A percentile compares a stretch with the other conserved stretches of the same genome.
Evolutionary conservation across 2,329 filamentous ascomycete genomes (phyloP).

Genomic region (Colletotrichum sidae): DNA sequence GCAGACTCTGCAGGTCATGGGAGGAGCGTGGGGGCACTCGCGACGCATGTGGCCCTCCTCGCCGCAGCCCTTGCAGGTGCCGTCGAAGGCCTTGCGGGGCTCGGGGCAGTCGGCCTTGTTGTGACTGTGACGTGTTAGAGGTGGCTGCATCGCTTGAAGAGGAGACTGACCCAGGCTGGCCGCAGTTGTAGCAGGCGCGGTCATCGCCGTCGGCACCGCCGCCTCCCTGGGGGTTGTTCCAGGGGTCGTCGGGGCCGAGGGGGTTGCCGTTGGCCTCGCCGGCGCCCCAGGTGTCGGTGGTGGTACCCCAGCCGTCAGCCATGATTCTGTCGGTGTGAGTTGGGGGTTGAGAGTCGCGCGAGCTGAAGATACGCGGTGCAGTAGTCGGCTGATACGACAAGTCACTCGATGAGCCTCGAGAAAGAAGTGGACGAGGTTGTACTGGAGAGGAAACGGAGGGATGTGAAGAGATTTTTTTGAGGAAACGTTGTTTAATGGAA

Average conservation of each 20-base stretch:
- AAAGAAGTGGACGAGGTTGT: too few relatives aligned
- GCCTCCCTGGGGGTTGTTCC: constrained; percentile 28
- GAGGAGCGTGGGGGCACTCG: constrained; percentile 72
- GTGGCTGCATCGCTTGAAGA: constrained; percentile 39
- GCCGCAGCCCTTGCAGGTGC: constrained; percentile 59
- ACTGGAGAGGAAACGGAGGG: too few relatives aligned
- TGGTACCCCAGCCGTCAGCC: constrained; percentile 11
- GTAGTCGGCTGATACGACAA: neutral
- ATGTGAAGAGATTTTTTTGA: too few relatives aligned
- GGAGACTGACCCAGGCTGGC: constrained; percentile 48
- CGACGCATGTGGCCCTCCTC: constrained; percentile 65
- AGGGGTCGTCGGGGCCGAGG: constrained; percentile 21
- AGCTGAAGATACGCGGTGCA: neutral
- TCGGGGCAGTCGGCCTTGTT: constrained; percentile 50
- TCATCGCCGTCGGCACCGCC: constrained; percentile 39
- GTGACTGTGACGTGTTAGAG: constrained; percentile 36
- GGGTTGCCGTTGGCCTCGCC: constrained; percentile 6
- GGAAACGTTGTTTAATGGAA: too few relatives aligned
- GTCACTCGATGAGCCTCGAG: neutral
- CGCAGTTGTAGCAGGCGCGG: constrained; percentile 49
- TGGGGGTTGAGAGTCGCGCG: neutral
- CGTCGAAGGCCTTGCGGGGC: constrained; percentile 38
- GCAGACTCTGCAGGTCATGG: constrained; percentile 71
- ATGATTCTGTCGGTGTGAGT: constrained; percentile 16
- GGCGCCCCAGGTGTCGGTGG: neutral